Conservation (phyloP, 441 rosid genomes). For the Euphorbia corollata region DNA sequence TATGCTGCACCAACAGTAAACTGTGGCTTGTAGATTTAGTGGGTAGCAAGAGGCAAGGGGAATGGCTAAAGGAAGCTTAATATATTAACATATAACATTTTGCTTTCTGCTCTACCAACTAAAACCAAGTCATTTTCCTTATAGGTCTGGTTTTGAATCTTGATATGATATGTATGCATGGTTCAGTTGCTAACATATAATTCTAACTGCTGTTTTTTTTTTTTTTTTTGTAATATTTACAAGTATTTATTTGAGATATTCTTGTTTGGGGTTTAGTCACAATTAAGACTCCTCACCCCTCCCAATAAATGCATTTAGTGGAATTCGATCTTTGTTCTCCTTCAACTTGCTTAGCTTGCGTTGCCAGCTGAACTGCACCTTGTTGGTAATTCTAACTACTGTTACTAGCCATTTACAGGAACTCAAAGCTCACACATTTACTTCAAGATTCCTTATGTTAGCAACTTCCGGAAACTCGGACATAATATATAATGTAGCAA, state of each 20-base stretch:
- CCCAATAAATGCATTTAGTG: no score
- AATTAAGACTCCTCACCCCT: no score
- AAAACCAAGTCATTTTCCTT: conserved; percentile 77
- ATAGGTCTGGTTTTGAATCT: conserved; percentile 38
- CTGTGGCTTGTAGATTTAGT: conserved; percentile 94
- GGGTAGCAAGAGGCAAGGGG: conserved; percentile 87
- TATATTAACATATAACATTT: conserved; percentile 67
- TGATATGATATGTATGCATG: neutral
- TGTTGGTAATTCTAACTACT: no score
- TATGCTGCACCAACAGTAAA: conserved; percentile 72
- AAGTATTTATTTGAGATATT: no score
- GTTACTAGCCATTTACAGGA: conserved; percentile 32
- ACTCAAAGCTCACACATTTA: conserved; percentile 75
- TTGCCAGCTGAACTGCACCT: no score
- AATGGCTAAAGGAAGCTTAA: conserved; percentile 80
- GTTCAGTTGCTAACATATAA: neutral
- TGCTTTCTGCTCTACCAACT: conserved; percentile 67
- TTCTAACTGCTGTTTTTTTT: conserved; percentile 11
- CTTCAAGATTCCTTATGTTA: conserved; percentile 85
- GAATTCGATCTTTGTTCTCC: no score
- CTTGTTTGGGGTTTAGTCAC: no score
- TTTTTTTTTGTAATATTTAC: no score
- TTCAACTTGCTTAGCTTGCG: no score
- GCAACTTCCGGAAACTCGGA: neutral
- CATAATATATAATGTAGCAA: neutral